Conservation (phyloP, 208 protist species). For the Angomonas desouzai region DNA sequence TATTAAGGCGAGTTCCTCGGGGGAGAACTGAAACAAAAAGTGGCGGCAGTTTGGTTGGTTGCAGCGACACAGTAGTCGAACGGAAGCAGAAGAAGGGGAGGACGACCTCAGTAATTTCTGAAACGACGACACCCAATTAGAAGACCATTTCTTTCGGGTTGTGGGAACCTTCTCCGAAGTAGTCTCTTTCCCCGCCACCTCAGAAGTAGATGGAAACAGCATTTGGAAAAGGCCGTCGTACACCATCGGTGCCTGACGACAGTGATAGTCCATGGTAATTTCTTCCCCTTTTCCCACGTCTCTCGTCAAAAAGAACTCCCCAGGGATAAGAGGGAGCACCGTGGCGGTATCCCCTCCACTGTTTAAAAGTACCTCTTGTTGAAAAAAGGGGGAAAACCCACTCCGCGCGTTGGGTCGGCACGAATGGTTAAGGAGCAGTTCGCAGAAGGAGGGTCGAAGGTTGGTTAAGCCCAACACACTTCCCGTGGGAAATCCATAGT, state of each 20-base stretch:
- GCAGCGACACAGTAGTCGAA: neutral
- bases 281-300: neutral
- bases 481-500: neutral
- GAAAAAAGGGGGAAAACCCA: slow-evolving; percentile 5
- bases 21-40: neutral
- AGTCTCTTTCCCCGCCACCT: too few relatives aligned
- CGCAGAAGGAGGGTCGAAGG: neutral
- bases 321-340: neutral
- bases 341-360: neutral
- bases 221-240: neutral
- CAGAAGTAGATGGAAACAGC: neutral
- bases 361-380: neutral
- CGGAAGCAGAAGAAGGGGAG: neutral
- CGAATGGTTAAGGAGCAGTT: neutral
- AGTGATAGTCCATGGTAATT: slow-evolving; percentile 1
- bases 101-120: neutral
- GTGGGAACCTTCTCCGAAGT: too few relatives aligned
- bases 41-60: neutral
- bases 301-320: neutral
- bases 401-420: neutral
- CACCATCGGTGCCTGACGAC: neutral
- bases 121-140: neutral
- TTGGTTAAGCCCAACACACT: neutral
- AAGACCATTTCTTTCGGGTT: too few relatives aligned
- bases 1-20: neutral